phyloP scores from a whole-genome alignment of 1,139 yeast genomes.

The Trichomonascaceae sp. region DNA sequence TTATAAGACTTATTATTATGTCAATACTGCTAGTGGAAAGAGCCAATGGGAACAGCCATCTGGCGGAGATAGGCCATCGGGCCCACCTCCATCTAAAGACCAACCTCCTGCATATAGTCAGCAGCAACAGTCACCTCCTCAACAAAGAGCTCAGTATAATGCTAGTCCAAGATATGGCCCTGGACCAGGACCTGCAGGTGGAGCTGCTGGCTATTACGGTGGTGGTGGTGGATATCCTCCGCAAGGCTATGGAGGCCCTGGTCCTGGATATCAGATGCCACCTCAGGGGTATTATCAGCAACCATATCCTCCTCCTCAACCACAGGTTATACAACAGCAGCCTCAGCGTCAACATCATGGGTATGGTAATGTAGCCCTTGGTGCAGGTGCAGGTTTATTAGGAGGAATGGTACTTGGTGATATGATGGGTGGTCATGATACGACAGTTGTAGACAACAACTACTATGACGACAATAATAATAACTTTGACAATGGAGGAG shows the following conservation, averaged over 20 bases:
- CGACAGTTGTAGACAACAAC: conserved; percentile 27
- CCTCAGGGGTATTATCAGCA: conserved; percentile 23
- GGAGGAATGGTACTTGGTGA: conserved; percentile 64
- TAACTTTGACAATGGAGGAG: conserved; percentile 19
- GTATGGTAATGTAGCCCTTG: conserved; percentile 49
- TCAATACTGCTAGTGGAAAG: conserved; percentile 59
- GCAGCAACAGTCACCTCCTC: conserved; percentile 24
- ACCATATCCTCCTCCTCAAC: conserved; percentile 23
- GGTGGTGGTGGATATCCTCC: conserved; percentile 15
- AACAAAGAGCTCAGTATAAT: conserved; percentile 24
- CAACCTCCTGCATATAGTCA: conserved; percentile 14
- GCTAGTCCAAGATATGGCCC: neutral
- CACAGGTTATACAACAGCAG: conserved; percentile 26
- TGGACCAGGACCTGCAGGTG: conserved; percentile 9
- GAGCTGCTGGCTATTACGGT: conserved; percentile 7
- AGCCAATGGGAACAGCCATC: conserved; percentile 72
- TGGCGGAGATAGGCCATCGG: conserved; percentile 22
- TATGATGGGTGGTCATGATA: conserved; percentile 31
- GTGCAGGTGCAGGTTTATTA: conserved; percentile 74
- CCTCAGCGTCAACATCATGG: conserved; percentile 24
- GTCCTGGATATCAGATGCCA: conserved; percentile 15
- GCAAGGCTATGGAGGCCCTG: conserved; percentile 24
- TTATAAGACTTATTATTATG: conserved; percentile 63
- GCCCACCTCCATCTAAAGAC: conserved; percentile 1
- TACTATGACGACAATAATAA: conserved; percentile 17